Percentiles rank a stretch among this genome's conserved stretches.
Evolutionary conservation across 148 eudicot species (phyloP).

Genomic region (Bassia scoparia): DNA sequence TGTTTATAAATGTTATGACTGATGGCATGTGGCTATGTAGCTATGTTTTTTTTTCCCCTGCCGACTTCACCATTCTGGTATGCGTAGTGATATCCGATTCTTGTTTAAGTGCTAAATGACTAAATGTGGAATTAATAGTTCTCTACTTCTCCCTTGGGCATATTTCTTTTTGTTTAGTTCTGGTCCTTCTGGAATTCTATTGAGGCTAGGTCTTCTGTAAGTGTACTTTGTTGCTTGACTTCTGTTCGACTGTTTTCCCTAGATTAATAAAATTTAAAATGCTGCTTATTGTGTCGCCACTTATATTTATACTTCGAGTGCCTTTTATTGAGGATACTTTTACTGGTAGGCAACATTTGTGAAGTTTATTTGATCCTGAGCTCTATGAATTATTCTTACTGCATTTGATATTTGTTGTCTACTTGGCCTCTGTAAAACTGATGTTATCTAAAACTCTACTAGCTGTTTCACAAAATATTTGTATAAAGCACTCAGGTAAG

Average conservation of each 20-base stretch:
- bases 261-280: neutral
- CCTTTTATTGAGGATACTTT: too few relatives aligned
- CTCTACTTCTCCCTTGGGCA: too few relatives aligned
- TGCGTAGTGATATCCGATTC: neutral
- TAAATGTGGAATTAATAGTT: too few relatives aligned
- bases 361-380: neutral
- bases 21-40: neutral
- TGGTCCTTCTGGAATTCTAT: too few relatives aligned
- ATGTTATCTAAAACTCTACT: too few relatives aligned
- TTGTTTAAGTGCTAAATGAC: too few relatives aligned
- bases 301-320: neutral
- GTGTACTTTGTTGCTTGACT: too few relatives aligned
- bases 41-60: neutral
- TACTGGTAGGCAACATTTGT: neutral
- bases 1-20: too few relatives aligned
- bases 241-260: too few relatives aligned
- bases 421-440: neutral
- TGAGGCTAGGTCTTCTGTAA: too few relatives aligned
- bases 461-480: neutral
- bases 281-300: neutral
- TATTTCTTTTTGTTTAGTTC: too few relatives aligned
- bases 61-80: neutral
- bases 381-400: neutral
- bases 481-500: neutral
- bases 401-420: neutral